phyloP scores from a whole-genome alignment of 768 basidiomycete species.

The Lepiota brunneoincarnata region DNA sequence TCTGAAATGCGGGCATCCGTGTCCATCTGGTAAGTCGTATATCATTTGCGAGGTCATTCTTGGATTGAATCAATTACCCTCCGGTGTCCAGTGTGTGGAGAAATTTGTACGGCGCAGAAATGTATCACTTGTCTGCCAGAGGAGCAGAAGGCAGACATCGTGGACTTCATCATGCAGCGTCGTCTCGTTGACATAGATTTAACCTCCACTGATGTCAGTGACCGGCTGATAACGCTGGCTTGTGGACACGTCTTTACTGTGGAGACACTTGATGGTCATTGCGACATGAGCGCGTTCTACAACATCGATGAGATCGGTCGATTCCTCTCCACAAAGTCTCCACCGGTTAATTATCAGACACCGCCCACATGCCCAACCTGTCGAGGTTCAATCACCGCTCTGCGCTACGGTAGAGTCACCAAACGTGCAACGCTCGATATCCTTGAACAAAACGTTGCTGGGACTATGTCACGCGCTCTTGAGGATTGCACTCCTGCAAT shows the following conservation, averaged over 20 bases:
- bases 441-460: conserved; percentile 59
- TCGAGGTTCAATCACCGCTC: conserved; percentile 51
- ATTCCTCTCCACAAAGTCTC: conserved; percentile 36
- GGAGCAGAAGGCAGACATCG: conserved; percentile 38
- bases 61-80: neutral
- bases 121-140: conserved; percentile 50
- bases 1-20: conserved; percentile 59
- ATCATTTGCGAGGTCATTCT: neutral
- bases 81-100: conserved; percentile 62
- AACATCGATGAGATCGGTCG: conserved; percentile 22
- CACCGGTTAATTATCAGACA: conserved; percentile 21
- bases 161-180: conserved; percentile 57
- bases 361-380: conserved; percentile 65
- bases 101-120: conserved; percentile 52
- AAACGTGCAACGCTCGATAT: conserved; percentile 67
- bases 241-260: conserved; percentile 70
- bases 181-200: conserved; percentile 47
- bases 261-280: conserved; percentile 66
- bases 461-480: conserved; percentile 47
- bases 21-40: conserved; percentile 55
- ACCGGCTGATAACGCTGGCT: conserved; percentile 58
- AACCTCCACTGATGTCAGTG: conserved; percentile 35
- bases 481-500: conserved; percentile 24
- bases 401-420: conserved; percentile 57
- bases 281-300: conserved; percentile 52